phyloP scores from a whole-genome alignment of 2,329 filamentous ascomycete genomes.

The Tolypocladium tundrense region DNA sequence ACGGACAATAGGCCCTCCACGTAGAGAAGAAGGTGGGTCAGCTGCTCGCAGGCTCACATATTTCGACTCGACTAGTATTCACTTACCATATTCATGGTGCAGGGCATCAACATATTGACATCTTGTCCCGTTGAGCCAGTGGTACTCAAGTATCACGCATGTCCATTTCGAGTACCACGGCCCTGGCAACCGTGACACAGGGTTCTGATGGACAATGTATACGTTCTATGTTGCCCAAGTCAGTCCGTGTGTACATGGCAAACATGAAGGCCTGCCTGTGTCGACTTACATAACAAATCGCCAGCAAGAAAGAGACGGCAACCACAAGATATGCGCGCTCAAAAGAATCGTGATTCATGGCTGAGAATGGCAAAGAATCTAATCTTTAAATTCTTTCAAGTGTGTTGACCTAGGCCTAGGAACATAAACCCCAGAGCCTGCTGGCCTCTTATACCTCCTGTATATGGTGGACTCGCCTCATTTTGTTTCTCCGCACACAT shows the following conservation, averaged over 20 bases:
- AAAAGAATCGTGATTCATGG: background rate
- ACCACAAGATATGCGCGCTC: background rate
- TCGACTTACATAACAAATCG: background rate
- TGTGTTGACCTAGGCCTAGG: background rate
- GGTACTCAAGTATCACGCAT: background rate
- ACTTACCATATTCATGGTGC: conserved; percentile 12
- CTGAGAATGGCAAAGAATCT: background rate
- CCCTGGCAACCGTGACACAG: conserved; percentile 3
- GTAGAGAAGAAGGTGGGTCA: background rate
- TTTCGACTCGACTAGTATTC: background rate
- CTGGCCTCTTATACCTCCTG: background rate
- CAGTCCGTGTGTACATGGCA: too few species aligned
- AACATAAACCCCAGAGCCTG: background rate
- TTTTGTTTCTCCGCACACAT: background rate
- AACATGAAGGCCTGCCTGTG: too few species aligned
- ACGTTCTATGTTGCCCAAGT: background rate
- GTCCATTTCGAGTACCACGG: conserved; percentile 7
- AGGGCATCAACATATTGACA: conserved; percentile 10
- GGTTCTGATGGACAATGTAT: background rate
- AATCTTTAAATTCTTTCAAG: background rate
- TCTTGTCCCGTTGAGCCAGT: conserved; percentile 1
- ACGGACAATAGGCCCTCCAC: conserved; percentile 13
- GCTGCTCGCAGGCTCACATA: background rate
- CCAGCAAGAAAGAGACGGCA: background rate
- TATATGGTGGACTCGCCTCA: background rate